Conservation (phyloP, 768 basidiomycete genomes). For the Boletus subparvulus region DNA sequence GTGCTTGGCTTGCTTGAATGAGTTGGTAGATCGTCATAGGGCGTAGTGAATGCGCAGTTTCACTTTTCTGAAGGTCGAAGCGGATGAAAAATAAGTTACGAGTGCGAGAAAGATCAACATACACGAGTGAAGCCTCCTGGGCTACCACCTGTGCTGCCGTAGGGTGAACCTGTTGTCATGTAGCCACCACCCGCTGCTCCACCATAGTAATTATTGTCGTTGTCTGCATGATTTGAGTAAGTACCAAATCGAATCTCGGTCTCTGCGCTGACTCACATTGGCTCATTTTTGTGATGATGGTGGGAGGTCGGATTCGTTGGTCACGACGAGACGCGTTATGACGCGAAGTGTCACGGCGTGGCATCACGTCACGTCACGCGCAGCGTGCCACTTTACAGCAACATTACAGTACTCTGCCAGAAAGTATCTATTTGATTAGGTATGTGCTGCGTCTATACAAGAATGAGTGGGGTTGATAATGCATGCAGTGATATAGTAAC, state of each 20-base stretch:
- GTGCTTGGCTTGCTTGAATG: constrained; percentile 71
- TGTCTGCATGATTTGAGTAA: constrained; percentile 17
- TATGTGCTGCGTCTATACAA: constrained; percentile 20
- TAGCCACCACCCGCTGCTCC: constrained; percentile 54
- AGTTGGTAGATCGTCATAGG: constrained; percentile 82
- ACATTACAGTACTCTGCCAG: too few species aligned
- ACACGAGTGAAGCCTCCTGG: constrained; percentile 54
- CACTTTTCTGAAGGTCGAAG: constrained; percentile 32
- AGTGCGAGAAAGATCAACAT: constrained; percentile 15
- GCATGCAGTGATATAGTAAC: background rate
- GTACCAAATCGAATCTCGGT: background rate
- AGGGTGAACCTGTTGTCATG: constrained; percentile 60
- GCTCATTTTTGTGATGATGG: constrained; percentile 36
- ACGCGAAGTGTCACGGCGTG: constrained; percentile 29
- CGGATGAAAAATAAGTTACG: background rate
- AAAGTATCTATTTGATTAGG: background rate
- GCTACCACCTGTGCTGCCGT: constrained; percentile 53
- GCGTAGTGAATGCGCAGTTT: constrained; percentile 51
- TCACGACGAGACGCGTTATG: constrained; percentile 21
- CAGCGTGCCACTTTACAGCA: background rate
- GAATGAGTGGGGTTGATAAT: constrained; percentile 30
- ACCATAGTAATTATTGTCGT: constrained; percentile 43
- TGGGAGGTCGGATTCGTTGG: background rate
- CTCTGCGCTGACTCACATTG: constrained; percentile 36
- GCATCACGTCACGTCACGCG: constrained; percentile 14